Evolutionary conservation across 768 basidiomycete genomes (phyloP), one percentile per base, ranked within the genome.

Genomic region (Hypholoma sublateritium): DNA sequence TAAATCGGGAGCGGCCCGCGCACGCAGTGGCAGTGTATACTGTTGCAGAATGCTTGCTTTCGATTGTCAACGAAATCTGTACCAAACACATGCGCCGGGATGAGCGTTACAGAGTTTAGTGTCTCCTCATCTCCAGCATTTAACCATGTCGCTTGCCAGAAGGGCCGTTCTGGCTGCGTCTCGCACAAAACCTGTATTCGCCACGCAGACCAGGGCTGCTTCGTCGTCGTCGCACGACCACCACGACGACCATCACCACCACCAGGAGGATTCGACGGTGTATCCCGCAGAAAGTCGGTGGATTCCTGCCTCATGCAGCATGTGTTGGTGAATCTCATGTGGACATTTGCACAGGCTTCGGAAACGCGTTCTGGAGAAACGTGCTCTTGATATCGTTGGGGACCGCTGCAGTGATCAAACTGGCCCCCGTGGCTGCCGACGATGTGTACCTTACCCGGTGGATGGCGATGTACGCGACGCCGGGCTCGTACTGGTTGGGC

Each of bases 301-400:
- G 51, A 16, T 34, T 45, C 55, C 44, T 19, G 13, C 42, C 34
- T 35, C 34, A 11, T 50, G 35, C 35, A 37, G 21, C 3, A 13
- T 34, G 16, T 28, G 24, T 25, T 22, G 9, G 49, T 19, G 36
- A 47, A 28, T 28, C 46, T 56, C 12, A 48, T 22, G 14, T 48
- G 22, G 17, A 44, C 21, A 2, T 28, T 53, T 34, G 16, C 49
- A 16, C 56, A 88, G 91, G 80, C 28, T 92, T 92, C 67, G 70
- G 73, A 24, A 82, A 80, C 32, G 74, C 84, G 19, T 80, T 87
- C 66, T 92, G 91, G 91, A 75, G 84, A 36, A 86, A 85, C 58
- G 80, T 83, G 2, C 62, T 86, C 37, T 58, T 89, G 21, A 70
- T 77, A 21, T 77, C 81, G 13, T 56, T 86, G 41, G 72, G 77